Evolutionary conservation across 257 asterid genomes (phyloP).

Genomic region (Henckelia pumila): DNA sequence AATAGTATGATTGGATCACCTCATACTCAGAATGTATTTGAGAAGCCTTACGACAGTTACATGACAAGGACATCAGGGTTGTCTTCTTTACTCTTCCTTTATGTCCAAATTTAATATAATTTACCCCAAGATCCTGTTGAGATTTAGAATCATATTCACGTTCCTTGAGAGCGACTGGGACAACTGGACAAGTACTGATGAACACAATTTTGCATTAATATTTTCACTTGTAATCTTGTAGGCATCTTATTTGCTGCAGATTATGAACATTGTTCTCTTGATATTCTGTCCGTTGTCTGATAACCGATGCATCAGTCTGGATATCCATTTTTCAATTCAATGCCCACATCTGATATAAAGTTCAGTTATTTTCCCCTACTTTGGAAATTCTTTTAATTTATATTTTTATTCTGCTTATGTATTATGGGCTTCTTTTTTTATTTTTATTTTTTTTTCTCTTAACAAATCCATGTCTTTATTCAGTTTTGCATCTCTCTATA

Average conservation of each 20-base stretch:
- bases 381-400: too few relatives aligned
- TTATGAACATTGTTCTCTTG: slow-evolving; percentile 50
- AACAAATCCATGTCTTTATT: too few relatives aligned
- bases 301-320: too few relatives aligned
- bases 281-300: too few relatives aligned
- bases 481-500: not conserved
- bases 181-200: slow-evolving; percentile 24
- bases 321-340: too few relatives aligned
- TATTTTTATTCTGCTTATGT: too few relatives aligned
- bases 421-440: too few relatives aligned
- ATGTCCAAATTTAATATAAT: slow-evolving; percentile 45
- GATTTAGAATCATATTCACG: slow-evolving; percentile 28
- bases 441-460: too few relatives aligned
- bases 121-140: slow-evolving; percentile 37
- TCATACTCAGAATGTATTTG: slow-evolving; percentile 44
- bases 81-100: slow-evolving; percentile 47
- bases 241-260: slow-evolving; percentile 41
- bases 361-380: too few relatives aligned
- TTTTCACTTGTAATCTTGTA: slow-evolving; percentile 29
- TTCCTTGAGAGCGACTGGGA: slow-evolving; percentile 38
- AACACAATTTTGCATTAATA: slow-evolving; percentile 42
- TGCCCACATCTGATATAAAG: too few relatives aligned
- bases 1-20: slow-evolving; percentile 50
- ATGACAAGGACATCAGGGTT: slow-evolving; percentile 44
- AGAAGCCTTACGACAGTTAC: slow-evolving; percentile 50